Evolutionary conservation across 495 filamentous ascomycete species (phyloP).

Genomic region (Hypoxylon crocopeplum): DNA sequence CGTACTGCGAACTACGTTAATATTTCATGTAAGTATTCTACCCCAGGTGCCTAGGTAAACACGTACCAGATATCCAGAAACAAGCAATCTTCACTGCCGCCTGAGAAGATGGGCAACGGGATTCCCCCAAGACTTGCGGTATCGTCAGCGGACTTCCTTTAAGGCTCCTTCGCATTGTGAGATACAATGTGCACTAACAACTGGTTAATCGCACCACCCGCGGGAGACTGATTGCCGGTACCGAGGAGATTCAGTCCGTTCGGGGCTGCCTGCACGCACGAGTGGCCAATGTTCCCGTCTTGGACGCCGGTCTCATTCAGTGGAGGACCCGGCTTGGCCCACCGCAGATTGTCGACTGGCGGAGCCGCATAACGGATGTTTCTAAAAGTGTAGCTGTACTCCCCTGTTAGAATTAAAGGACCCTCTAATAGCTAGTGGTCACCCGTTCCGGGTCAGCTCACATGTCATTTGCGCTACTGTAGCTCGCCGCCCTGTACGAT

Average conservation of each 20-base stretch:
- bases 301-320: slow-evolving; percentile 53
- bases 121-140: slow-evolving; percentile 41
- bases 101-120: slow-evolving; percentile 45
- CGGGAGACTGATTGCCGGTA: slow-evolving; percentile 42
- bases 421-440: too few species aligned
- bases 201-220: slow-evolving; percentile 48
- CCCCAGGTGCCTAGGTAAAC: too few species aligned
- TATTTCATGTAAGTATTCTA: not conserved
- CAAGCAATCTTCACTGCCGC: slow-evolving; percentile 58
- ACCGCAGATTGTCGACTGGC: slow-evolving; percentile 61
- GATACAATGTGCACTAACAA: slow-evolving; percentile 27
- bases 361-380: slow-evolving; percentile 66
- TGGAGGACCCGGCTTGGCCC: slow-evolving; percentile 61
- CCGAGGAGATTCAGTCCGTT: slow-evolving; percentile 47
- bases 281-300: slow-evolving; percentile 56
- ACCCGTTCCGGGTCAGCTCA: not conserved
- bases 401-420: too few species aligned
- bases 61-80: slow-evolving; percentile 54
- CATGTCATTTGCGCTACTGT: slow-evolving; percentile 38
- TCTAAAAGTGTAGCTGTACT: slow-evolving; percentile 53
- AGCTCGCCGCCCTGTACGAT: slow-evolving; percentile 39
- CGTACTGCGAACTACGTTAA: not conserved
- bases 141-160: not conserved
- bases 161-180: not conserved
- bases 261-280: slow-evolving; percentile 51